Evolutionary conservation across 2,329 filamentous ascomycete genomes (phyloP), one percentile per base, ranked within the genome.

Genomic region (Fusarium phyllophilum): DNA sequence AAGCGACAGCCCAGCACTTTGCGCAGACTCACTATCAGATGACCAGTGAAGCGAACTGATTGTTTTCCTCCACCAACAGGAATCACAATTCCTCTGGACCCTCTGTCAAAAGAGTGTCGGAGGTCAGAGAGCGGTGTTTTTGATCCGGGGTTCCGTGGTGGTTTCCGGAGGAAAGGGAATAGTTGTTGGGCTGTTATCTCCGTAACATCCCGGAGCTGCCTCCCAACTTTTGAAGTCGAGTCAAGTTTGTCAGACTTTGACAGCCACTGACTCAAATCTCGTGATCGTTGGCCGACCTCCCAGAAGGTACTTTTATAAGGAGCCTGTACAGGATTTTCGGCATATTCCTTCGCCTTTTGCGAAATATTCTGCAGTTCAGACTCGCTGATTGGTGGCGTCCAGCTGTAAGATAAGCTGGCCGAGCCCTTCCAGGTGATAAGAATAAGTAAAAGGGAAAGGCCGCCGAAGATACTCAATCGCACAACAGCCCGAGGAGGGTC

Each of bases 41-140:
- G 82, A 44, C 78, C 77, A 6, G 81, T 80, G 31, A 79, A 81
- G 1, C 82, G 79, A 18, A 83, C 58, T 20, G 72, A 66, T 3
- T 66, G 38, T 0, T 76, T 61, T 20, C 73, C 68, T 13, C 73
- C 76, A 1, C 81, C 79, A 4, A 78, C 78, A 26, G 81, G 75
- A 8, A 83, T 81, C 44, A 83, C 78, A 42, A 83, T 81, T 1
- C 82, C 82, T 9, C 56, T 60, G 4, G 72, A 74, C 2, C 68
- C 41, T 56, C 5, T 60, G 1, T 60, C 26, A 2, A 49, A 74
- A 17, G 72, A 75, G 2, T 62, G 61, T 7, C 78, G 73, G 3
- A 82, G 63, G 36, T 79, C 77, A n/a, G 71, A 55, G 2, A 82
- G 65, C 1, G 80, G 78, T 1, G 77, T 64, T 8, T 48, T 46